Evolutionary conservation across 345 rosid genomes (phyloP), one percentile per base, ranked within the genome.

Genomic region (Melastoma malabathricum): DNA sequence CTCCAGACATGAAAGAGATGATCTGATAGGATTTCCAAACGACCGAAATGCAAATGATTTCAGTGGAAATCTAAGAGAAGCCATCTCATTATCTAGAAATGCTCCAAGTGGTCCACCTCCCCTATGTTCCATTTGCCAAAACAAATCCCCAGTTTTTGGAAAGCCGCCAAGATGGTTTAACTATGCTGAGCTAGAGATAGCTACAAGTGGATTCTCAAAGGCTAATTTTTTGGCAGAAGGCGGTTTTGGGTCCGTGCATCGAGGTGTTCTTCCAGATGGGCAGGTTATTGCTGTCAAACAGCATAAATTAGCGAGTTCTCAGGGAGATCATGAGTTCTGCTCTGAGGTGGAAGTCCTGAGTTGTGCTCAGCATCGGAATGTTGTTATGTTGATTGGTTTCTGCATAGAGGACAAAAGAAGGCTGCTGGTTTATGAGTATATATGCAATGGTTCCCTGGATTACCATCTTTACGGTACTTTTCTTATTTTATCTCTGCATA

Each of bases 201-300:
- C 97, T 49, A 93, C 99, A 13, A 89, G 89, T 61, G 97, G 97
- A 60, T 93, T 93, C 71, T 88, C 92, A n/a, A 76, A 83, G 61
- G 94, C 89, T 53, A 93, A 93, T 75, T 93, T 93, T 79, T 76
- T 93, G 74, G 97, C 99, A 15, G 97, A 88, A 58, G 99, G 99
- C 62, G 97, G 99, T 43, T 93, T 69, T 78, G 99, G 99, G 59
- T 93, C 97, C 47, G 99, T 88, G 72, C 97, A 93, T 66, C 74
- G 99, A 52, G 99, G 99, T 18, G 79, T 85, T 7, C 72, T 93
- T 61, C 94, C 95, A 7, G 99, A 85, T 72, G 99, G 99, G n/a
- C 95, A 80, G 66, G 90, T 88, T 52, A 86, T 93, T 69, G 99
- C 99, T 38, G 95, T 93, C 29, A 93, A 93, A 80, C 99, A 93